These are phyloP conservation scores for Syncephalastrum sp. DNA, from an alignment of 371 early-diverging fungal species.

Conservation along the genomic window DNA sequence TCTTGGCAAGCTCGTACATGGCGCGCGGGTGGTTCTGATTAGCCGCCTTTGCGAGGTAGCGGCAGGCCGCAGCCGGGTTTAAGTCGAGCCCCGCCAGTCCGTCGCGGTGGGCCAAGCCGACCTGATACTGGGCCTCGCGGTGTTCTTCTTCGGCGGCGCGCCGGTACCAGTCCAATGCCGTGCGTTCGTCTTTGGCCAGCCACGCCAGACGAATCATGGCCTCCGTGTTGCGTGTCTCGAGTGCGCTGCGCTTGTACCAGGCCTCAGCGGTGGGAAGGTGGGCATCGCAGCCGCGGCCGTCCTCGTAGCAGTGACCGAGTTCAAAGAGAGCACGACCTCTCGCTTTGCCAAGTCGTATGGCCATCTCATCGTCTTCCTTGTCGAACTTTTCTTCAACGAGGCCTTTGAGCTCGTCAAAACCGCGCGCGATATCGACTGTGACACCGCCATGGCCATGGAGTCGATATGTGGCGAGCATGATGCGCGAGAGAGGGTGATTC, in stretches of 20 bases:
- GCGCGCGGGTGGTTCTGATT: slow-evolving; percentile 31
- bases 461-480: slow-evolving; percentile 17
- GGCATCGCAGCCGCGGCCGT: slow-evolving; percentile 8
- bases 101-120: slow-evolving; percentile 29
- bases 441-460: slow-evolving; percentile 13
- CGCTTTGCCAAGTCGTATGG: slow-evolving; percentile 1
- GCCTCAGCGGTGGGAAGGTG: too few species aligned
- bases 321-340: slow-evolving; percentile 2
- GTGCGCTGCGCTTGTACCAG: slow-evolving; percentile 11
- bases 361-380: not conserved
- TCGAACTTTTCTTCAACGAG: not conserved
- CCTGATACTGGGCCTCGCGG: slow-evolving; percentile 27
- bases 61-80: slow-evolving; percentile 26
- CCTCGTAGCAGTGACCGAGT: slow-evolving; percentile 24
- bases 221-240: slow-evolving; percentile 1
- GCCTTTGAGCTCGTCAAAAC: slow-evolving; percentile 4
- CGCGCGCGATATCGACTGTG: slow-evolving; percentile 8
- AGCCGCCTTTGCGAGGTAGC: slow-evolving; percentile 29
- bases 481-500: slow-evolving; percentile 11
- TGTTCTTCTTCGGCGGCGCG: slow-evolving; percentile 16
- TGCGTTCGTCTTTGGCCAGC: not conserved
- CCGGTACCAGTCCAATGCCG: slow-evolving; percentile 14
- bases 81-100: slow-evolving; percentile 26
- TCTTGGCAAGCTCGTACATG: slow-evolving; percentile 23
- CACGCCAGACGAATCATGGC: slow-evolving; percentile 8